Evolutionary conservation across 2,329 filamentous ascomycete species (phyloP).

Genomic region (Paecilomyces variotii): DNA sequence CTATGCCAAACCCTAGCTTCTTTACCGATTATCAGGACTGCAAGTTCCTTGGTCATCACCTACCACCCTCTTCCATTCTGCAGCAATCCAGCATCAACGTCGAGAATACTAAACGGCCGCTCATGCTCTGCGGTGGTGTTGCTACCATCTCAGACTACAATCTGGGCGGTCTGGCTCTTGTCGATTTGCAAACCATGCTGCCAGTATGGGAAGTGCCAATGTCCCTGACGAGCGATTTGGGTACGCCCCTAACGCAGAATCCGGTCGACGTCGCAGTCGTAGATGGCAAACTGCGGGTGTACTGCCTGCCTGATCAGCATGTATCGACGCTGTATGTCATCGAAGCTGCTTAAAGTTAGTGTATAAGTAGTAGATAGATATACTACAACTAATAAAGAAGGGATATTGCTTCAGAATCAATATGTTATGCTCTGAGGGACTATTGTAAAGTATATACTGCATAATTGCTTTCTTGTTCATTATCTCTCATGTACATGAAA

Average conservation of each 20-base stretch:
- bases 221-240: constrained; percentile 31
- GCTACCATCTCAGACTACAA: constrained; percentile 24
- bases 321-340: constrained; percentile 42
- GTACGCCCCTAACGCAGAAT: constrained; percentile 40
- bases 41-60: constrained; percentile 41
- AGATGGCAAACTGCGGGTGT: constrained; percentile 39
- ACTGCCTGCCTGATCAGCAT: constrained; percentile 42
- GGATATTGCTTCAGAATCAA: not conserved
- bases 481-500: not conserved
- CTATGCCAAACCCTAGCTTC: constrained; percentile 33
- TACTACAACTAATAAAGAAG: not conserved
- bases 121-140: constrained; percentile 44
- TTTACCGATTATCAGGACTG: constrained; percentile 47
- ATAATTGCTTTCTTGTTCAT: not conserved
- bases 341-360: constrained; percentile 24
- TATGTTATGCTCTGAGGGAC: not conserved
- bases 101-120: constrained; percentile 14
- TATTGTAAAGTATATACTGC: not conserved
- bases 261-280: constrained; percentile 41
- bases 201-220: constrained; percentile 42
- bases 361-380: no score
- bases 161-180: constrained; percentile 42
- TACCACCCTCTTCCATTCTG: constrained; percentile 18
- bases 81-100: not conserved
- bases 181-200: constrained; percentile 39